These are phyloP conservation scores for Geotrichum bryndzae DNA, from an alignment of 1,139 yeast species.

Conservation along the genomic window DNA sequence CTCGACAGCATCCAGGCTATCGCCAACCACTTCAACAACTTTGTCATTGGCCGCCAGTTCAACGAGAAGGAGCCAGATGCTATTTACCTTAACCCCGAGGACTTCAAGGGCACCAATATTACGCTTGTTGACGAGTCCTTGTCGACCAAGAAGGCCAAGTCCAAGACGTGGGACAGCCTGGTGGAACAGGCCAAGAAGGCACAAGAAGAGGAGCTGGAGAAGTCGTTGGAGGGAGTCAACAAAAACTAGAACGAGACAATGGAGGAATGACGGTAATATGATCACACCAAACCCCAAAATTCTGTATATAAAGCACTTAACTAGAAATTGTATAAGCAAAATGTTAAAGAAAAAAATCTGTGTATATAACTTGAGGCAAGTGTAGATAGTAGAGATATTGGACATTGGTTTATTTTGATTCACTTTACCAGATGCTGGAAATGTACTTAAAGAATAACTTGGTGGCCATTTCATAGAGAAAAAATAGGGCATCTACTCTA, in stretches of 20 bases:
- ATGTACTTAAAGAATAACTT: too few species aligned
- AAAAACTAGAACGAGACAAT: background rate
- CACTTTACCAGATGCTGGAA: too few species aligned
- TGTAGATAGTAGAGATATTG: background rate
- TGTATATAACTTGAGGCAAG: background rate
- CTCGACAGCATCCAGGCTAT: constrained; percentile 46
- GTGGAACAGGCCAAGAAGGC: constrained; percentile 40
- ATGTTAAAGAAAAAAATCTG: background rate
- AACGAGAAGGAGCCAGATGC: constrained; percentile 74
- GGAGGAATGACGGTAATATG: background rate
- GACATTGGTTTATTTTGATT: too few species aligned
- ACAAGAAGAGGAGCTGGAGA: constrained; percentile 37
- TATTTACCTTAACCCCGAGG: constrained; percentile 50
- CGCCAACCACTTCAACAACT: constrained; percentile 40
- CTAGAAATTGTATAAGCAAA: background rate
- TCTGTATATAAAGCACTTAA: background rate
- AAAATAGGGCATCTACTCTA: too few species aligned
- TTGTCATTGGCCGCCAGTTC: constrained; percentile 45
- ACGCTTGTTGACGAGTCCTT: constrained; percentile 36
- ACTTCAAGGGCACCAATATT: constrained; percentile 47
- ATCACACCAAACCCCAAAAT: background rate
- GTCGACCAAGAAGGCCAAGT: constrained; percentile 35
- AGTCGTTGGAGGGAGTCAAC: constrained; percentile 24
- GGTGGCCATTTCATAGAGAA: too few species aligned
- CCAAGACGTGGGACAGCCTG: constrained; percentile 40